phyloP scores from a whole-genome alignment of 768 basidiomycete species.

The Pleurotus giganteus region DNA sequence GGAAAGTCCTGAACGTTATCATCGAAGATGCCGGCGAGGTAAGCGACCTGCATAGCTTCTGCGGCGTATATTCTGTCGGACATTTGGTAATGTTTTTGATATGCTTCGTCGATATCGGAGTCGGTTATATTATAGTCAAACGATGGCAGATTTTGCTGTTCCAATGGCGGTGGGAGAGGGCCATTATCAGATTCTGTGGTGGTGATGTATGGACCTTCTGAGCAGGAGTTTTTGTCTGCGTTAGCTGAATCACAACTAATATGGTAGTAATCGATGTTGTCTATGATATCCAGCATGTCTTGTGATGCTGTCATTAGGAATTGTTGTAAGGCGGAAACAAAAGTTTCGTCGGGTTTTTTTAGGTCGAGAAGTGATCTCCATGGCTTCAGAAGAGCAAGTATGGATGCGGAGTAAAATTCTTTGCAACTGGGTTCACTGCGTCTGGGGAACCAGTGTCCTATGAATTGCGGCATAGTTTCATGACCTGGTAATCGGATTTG shows the following conservation, averaged over 20 bases:
- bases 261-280: conserved; percentile 9
- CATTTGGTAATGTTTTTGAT: conserved; percentile 14
- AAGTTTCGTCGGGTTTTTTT: neutral
- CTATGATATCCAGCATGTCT: neutral
- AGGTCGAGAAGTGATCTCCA: conserved; percentile 1
- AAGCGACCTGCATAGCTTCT: conserved; percentile 5
- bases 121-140: no score
- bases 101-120: no score
- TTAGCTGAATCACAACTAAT: neutral
- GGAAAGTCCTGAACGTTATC: no score
- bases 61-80: neutral
- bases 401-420: conserved; percentile 15
- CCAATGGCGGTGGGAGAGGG: no score
- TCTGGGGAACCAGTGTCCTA: conserved; percentile 19
- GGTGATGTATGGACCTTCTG: neutral
- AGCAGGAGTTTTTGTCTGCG: neutral
- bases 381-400: conserved; percentile 5
- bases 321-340: neutral
- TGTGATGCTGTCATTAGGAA: neutral
- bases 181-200: no score
- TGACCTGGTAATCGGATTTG: no score
- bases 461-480: no score
- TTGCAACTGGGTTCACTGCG: conserved; percentile 5
- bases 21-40: no score
- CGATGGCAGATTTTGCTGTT: no score